Evolutionary conservation across 345 rosid genomes (phyloP).

Genomic region (Erysimum cheiranthoides): DNA sequence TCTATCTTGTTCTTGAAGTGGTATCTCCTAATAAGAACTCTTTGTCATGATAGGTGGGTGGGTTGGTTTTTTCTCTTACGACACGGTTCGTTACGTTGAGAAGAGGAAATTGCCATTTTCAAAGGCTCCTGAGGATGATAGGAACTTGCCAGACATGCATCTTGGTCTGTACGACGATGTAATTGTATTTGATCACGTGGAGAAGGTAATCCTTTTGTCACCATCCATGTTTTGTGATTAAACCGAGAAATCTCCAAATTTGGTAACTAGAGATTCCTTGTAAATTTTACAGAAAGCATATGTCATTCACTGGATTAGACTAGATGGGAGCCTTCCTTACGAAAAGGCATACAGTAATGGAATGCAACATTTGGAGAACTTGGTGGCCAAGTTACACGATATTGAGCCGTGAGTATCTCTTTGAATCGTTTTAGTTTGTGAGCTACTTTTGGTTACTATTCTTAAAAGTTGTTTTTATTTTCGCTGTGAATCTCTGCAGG

Average conservation of each 20-base stretch:
- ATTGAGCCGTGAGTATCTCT: conserved; percentile 54
- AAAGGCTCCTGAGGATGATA: conserved; percentile 77
- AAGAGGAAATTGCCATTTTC: conserved; percentile 76
- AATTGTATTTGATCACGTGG: conserved; percentile 85
- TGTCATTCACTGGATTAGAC: conserved; percentile 72
- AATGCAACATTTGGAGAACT: conserved; percentile 51
- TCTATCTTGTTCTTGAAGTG: conserved; percentile 11
- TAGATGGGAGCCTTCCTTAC: conserved; percentile 54
- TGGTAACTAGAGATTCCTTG: background rate
- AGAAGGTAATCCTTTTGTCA: conserved; percentile 60
- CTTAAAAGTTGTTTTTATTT: background rate
- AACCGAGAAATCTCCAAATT: conserved; percentile 8
- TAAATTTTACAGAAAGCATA: conserved; percentile 55
- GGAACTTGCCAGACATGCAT: conserved; percentile 88
- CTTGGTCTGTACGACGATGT: conserved; percentile 82
- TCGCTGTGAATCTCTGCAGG: conserved; percentile 48
- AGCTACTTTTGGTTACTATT: background rate
- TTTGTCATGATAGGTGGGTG: conserved; percentile 76
- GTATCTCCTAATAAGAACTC: background rate
- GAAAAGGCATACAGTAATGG: conserved; percentile 68
- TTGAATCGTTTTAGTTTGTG: conserved; percentile 16
- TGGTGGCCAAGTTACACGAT: conserved; percentile 59
- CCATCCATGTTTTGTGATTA: conserved; percentile 22
- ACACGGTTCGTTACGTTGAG: conserved; percentile 84
- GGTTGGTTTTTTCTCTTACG: conserved; percentile 95